Evolutionary conservation across 2,329 filamentous ascomycete genomes (phyloP), one percentile per base, ranked within the genome.

Genomic region (Colletotrichum filicis): DNA sequence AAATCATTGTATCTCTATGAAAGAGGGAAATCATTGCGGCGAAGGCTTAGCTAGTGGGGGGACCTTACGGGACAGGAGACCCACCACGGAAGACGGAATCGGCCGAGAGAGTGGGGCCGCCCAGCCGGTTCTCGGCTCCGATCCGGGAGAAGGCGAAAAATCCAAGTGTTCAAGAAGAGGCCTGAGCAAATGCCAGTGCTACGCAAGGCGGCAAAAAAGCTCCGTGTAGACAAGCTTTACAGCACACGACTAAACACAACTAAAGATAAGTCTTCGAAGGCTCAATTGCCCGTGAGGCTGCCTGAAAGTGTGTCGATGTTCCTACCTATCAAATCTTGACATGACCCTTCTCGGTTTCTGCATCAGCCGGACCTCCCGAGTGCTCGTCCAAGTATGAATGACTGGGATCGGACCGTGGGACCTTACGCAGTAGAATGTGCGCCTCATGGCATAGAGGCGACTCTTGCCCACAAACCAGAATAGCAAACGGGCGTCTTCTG

Each of bases 71-170:
- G 32, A 35, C 3, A 35, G 4, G 11, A 59, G 32, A 19, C 26
- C 55, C 53, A 58, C 46, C 59, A 16, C 42, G 42, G 42, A 49
- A 49, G 70, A 32, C 22, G 24, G n/a, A 37, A 19, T 26, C 71
- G 35, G 61, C 71, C 71, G 71, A 61, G 26, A 30, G 22, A 14
- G 26, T 32, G 58, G 60, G 9, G 2, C 46, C 32, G 16, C 60
- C 22, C 11, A 57, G 52, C 53, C 70, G 55, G 42, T 26, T 60
- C 14, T 61, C 66, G 35, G 60, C 55, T 35, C 66, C 60, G 32
- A 56, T 6, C 19, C 68, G 55, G 55, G 28, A 24, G 42, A 49
- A 19, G 22, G 42, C 32, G 30, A 35, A 19, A 16, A 66, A 14
- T 35, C 32, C 32, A 32, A 57, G 32, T 35, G 5, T 7, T 8